Evolutionary conservation across 2,329 filamentous ascomycete species (phyloP).

Genomic region (Basipetospora sp.): DNA sequence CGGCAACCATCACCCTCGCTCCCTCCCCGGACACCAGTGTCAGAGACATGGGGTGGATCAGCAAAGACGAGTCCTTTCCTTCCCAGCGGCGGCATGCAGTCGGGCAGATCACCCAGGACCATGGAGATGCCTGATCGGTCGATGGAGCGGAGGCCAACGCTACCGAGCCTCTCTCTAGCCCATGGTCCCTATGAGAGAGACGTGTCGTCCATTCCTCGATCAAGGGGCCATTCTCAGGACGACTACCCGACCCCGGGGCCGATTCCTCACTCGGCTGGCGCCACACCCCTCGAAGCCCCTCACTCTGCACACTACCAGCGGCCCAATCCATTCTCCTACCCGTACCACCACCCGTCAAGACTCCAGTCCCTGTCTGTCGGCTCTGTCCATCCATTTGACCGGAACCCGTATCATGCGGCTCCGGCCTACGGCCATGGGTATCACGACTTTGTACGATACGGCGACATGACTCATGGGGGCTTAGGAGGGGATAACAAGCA

Average conservation of each 20-base stretch:
- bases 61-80: slow-evolving; percentile 21
- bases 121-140: slow-evolving; percentile 21
- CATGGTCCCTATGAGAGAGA: slow-evolving; percentile 24
- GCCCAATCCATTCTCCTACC: slow-evolving; percentile 20
- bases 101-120: slow-evolving; percentile 16
- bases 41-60: slow-evolving; percentile 22
- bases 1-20: slow-evolving; percentile 18
- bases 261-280: slow-evolving; percentile 10
- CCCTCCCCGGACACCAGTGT: slow-evolving; percentile 20
- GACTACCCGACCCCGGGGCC: slow-evolving; percentile 19
- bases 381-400: slow-evolving; percentile 15
- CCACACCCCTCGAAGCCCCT: slow-evolving; percentile 18
- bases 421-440: slow-evolving; percentile 24
- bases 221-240: slow-evolving; percentile 19
- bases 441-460: slow-evolving; percentile 27
- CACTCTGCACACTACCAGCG: slow-evolving; percentile 19
- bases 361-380: slow-evolving; percentile 32
- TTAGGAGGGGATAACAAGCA: slow-evolving; percentile 34
- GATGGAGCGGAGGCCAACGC: slow-evolving; percentile 20
- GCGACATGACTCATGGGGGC: too few relatives aligned
- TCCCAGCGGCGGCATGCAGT: slow-evolving; percentile 16
- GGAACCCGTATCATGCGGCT: slow-evolving; percentile 26
- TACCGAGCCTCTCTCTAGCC: slow-evolving; percentile 25
- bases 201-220: slow-evolving; percentile 16
- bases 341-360: slow-evolving; percentile 28